Base-by-base conservation (phyloP, 2,329 filamentous ascomycete species). In the Sodiomyces alkalinus region DNA sequence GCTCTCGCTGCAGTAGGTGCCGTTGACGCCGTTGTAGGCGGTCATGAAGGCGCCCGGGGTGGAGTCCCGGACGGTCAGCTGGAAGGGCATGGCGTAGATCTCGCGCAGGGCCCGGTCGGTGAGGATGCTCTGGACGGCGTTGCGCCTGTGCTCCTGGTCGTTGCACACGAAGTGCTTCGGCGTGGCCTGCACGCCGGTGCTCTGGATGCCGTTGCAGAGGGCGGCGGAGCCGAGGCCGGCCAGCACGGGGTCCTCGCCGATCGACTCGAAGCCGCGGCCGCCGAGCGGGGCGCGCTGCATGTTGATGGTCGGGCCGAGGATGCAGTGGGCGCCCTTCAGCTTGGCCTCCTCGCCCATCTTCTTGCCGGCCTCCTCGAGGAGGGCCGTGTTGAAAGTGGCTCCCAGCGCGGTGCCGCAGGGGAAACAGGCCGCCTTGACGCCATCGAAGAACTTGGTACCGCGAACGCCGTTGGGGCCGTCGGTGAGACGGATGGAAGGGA, bases 401-500 rank as follows among this genome's bases (percentile, higher is more conserved):
- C 63, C 69, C 5, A 74, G 53, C 2, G 56, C 62, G 0, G 67
- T 69, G 14, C 66, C 67, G 35, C 68, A 72, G 8, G 69, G 68
- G 38, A 74, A 64, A 40, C 68, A 73, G n/a, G 68, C 68, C 2
- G 69, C 64, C 15, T 57, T 59, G 18, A 62, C 52, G 29, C 74
- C 70, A 39, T 73, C 68, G 51, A 80, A 79, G 57, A 77, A 79
- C 39, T 67, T 70, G 26, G 67, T 72, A 28, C 74, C 75, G 37
- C 76, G 61, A 19, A 76, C 66, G 28, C 76, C 76, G 45, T 79
- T 80, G 20, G 77, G 77, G 0, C 76, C 75, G 40, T 81, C 76
- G 20, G 70, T 68, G 26, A 74, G 60, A 26, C 75, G 68, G 18
- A 80, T 56, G 0, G 74, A 70, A 5, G 74, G 74, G 19, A 80